These are phyloP conservation scores for Xylariales sp. DNA, from an alignment of 2,329 filamentous ascomycete species.

Conservation along the genomic window DNA sequence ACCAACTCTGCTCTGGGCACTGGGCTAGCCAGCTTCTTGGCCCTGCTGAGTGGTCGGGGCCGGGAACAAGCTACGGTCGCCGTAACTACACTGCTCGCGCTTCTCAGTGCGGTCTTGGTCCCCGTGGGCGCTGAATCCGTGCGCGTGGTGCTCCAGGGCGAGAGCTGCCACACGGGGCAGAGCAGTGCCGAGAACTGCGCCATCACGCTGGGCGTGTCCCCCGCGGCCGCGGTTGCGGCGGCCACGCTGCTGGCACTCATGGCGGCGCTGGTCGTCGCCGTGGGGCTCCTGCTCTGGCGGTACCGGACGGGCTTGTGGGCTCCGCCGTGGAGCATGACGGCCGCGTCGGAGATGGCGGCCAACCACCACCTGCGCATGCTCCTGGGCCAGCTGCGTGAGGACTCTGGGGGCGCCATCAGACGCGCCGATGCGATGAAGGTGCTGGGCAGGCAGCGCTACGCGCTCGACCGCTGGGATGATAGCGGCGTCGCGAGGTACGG, in stretches of 20 bases:
- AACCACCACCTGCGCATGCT: conserved; percentile 15
- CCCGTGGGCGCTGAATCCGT: conserved; percentile 24
- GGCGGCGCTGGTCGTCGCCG: conserved; percentile 16
- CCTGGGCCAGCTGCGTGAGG: conserved; percentile 15
- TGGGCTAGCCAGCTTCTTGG: conserved; percentile 13
- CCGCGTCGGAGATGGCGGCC: conserved; percentile 25
- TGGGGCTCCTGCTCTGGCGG: conserved; percentile 16
- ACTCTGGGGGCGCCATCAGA: conserved; percentile 10
- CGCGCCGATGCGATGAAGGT: conserved; percentile 11
- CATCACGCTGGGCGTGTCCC: conserved; percentile 24
- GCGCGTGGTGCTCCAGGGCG: conserved; percentile 21
- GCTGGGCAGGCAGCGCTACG: conserved; percentile 16
- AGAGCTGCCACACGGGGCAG: conserved; percentile 14
- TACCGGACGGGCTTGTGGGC: conserved; percentile 26
- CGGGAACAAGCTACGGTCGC: conserved; percentile 21
- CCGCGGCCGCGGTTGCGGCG: conserved; percentile 15
- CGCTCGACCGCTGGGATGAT: conserved; percentile 11
- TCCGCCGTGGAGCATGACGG: conserved; percentile 30
- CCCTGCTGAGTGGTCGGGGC: too few species aligned
- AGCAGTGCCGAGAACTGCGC: conserved; percentile 21
- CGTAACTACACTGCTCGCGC: conserved; percentile 18
- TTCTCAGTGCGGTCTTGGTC: conserved; percentile 21
- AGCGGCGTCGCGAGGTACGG: conserved; percentile 14
- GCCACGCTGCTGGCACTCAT: conserved; percentile 23
- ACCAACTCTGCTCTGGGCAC: conserved; percentile 18